Percentiles rank a stretch among this genome's conserved stretches.
phyloP scores from a whole-genome alignment of 1,284 basidiomycete genomes.

The Leccinum subspadiceum region DNA sequence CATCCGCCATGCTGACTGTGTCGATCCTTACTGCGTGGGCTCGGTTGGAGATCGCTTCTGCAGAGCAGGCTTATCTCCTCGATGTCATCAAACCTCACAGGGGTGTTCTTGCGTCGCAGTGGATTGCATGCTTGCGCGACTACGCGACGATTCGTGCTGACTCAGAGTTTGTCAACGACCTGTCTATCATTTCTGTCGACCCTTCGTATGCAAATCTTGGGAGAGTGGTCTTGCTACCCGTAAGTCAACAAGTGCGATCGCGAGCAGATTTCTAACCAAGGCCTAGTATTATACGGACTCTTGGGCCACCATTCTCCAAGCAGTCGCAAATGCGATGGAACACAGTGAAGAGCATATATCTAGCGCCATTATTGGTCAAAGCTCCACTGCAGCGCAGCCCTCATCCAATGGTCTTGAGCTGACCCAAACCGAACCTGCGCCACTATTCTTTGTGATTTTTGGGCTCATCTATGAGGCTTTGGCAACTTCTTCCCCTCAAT shows the following conservation, averaged over 20 bases:
- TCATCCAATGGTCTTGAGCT: conserved; percentile 23
- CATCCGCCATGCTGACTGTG: conserved; percentile 92
- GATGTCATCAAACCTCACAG: conserved; percentile 86
- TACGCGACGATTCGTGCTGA: conserved; percentile 91
- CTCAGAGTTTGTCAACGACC: conserved; percentile 79
- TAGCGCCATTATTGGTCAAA: conserved; percentile 78
- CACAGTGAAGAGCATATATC: conserved; percentile 66
- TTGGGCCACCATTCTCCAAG: conserved; percentile 85
- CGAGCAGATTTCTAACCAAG: conserved; percentile 3
- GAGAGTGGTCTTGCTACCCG: conserved; percentile 86
- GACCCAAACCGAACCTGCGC: conserved; percentile 68
- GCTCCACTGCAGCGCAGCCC: conserved; percentile 23
- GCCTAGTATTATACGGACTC: conserved; percentile 86
- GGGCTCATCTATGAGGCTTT: conserved; percentile 92
- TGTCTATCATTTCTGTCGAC: conserved; percentile 68
- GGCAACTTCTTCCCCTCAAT: conserved; percentile 63
- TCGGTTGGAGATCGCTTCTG: conserved; percentile 81
- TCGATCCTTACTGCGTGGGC: conserved; percentile 97
- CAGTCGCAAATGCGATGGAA: conserved; percentile 81
- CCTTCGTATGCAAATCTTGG: conserved; percentile 85
- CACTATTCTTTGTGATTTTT: conserved; percentile 88
- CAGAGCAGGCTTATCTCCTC: conserved; percentile 73
- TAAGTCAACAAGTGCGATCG: conserved; percentile 38
- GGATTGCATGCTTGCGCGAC: conserved; percentile 88
- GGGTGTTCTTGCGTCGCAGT: conserved; percentile 73